Evolutionary conservation across 257 asterid species (phyloP).

Genomic region (Parsonsia alboflavescens): DNA sequence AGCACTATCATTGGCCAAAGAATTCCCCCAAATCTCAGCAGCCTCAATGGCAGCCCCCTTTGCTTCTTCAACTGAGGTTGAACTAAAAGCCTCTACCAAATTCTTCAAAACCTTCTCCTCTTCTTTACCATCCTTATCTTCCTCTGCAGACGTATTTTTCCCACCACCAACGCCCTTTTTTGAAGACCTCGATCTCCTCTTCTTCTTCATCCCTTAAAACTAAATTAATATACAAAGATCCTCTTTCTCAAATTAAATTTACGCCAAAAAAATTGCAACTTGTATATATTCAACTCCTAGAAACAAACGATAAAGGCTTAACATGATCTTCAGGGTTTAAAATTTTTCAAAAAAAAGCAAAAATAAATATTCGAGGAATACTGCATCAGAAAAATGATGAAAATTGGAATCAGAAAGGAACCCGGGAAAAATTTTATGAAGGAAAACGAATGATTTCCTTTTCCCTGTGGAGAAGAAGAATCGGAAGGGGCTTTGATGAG

Average conservation of each 20-base stretch:
- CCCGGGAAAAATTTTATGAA: not conserved
- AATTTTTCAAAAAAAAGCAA: not conserved
- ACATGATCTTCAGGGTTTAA: not conserved
- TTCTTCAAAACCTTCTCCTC: slow-evolving; percentile 28
- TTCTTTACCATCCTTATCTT: slow-evolving; percentile 4
- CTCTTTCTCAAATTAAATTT: not conserved
- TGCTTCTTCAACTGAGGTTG: slow-evolving; percentile 52
- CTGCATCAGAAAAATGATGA: not conserved
- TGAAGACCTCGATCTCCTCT: slow-evolving; percentile 50
- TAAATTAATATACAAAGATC: not conserved
- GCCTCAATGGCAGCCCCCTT: slow-evolving; percentile 43
- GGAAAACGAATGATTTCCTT: not conserved
- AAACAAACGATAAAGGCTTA: not conserved
- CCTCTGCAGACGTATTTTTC: not conserved
- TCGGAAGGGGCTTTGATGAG: not conserved
- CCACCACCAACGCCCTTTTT: slow-evolving; percentile 23
- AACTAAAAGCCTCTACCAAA: slow-evolving; percentile 42
- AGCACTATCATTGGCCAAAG: slow-evolving; percentile 21
- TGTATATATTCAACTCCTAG: not conserved
- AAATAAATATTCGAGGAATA: too few relatives aligned
- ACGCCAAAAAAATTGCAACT: not conserved
- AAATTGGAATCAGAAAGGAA: not conserved
- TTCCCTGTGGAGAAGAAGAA: not conserved
- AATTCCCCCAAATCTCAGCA: slow-evolving; percentile 36
- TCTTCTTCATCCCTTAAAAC: slow-evolving; percentile 36